Conservation (phyloP, 495 filamentous ascomycete species). For the Aspergillus conjunctus region DNA sequence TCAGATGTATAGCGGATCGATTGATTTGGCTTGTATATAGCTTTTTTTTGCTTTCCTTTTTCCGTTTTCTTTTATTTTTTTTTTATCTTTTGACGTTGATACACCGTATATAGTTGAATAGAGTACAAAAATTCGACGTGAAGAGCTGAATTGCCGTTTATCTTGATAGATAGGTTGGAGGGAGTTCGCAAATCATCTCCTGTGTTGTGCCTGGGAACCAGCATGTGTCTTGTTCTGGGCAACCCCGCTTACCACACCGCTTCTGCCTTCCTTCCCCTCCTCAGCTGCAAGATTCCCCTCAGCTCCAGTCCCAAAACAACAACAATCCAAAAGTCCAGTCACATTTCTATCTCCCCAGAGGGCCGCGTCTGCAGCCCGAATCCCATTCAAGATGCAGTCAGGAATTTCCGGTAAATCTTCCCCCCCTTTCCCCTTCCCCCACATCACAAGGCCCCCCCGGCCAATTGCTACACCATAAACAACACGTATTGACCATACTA, state of each 20-base stretch:
- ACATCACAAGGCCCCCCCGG: background rate
- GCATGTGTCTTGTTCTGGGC: too few species aligned
- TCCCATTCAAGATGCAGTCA: constrained; percentile 70
- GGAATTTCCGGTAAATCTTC: constrained; percentile 72
- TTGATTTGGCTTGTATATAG: constrained; percentile 23
- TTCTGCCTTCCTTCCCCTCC: constrained; percentile 18
- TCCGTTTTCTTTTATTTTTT: constrained; percentile 1
- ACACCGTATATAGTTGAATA: constrained; percentile 20
- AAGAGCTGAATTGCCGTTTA: background rate
- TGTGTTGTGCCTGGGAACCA: background rate
- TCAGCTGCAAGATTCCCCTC: constrained; percentile 4
- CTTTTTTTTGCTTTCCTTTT: constrained; percentile 13
- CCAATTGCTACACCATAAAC: background rate
- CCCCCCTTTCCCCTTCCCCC: background rate
- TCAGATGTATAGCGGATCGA: constrained; percentile 18
- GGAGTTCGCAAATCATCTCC: background rate
- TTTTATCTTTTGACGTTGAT: constrained; percentile 1
- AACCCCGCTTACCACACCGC: constrained; percentile 21
- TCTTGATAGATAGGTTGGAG: background rate
- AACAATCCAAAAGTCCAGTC: constrained; percentile 8
- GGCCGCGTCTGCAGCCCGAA: constrained; percentile 7
- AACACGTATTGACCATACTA: background rate
- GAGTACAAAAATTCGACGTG: constrained; percentile 5
- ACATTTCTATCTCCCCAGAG: constrained; percentile 3
- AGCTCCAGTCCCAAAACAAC: constrained; percentile 1